Conservation (phyloP, 192 early-diverging fungal genomes). For the Backusella circina region DNA sequence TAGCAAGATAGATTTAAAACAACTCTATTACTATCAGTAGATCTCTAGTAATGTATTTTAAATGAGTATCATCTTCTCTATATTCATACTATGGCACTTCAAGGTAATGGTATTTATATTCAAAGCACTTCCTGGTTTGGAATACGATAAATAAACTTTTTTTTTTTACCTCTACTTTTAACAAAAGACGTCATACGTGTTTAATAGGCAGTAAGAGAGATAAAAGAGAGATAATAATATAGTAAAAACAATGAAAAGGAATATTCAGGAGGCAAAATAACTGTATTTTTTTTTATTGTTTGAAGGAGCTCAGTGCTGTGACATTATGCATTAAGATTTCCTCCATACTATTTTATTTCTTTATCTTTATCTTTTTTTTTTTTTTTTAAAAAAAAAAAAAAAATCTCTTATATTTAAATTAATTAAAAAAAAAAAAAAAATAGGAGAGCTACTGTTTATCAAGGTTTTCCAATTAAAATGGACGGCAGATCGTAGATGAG, state of each 20-base stretch:
- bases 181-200: neutral
- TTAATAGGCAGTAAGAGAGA: neutral
- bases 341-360: neutral
- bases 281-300: neutral
- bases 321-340: neutral
- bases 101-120: neutral
- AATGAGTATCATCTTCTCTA: neutral
- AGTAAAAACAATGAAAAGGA: neutral
- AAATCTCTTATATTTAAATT: neutral
- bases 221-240: neutral
- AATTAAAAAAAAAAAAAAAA: neutral
- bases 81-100: neutral
- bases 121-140: neutral
- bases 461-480: neutral
- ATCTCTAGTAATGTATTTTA: neutral
- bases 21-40: neutral
- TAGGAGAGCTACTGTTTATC: neutral
- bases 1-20: neutral
- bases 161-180: neutral
- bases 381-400: neutral
- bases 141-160: neutral
- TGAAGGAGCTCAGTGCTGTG: neutral
- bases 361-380: neutral
- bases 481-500: neutral
- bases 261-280: neutral